Evolutionary conservation across 2,329 filamentous ascomycete genomes (phyloP).

Genomic region (Aschersonia sp.): DNA sequence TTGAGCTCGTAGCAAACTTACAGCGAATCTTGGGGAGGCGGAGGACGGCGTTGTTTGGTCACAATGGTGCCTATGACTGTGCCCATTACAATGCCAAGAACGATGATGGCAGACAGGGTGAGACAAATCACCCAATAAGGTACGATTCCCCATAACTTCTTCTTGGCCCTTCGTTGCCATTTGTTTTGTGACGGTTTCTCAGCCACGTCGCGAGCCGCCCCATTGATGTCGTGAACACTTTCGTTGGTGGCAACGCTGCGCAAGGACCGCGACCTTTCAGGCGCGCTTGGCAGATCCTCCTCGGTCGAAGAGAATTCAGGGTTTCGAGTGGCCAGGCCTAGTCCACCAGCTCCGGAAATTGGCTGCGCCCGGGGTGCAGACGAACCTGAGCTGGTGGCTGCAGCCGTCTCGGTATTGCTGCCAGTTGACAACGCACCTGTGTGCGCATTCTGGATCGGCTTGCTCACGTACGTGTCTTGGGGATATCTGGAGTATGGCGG

Average conservation of each 20-base stretch:
- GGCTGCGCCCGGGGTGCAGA: slow-evolving; percentile 3
- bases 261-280: slow-evolving; percentile 26
- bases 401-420: neutral
- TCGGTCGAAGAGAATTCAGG: slow-evolving; percentile 45
- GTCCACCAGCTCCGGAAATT: slow-evolving; percentile 43
- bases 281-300: slow-evolving; percentile 35
- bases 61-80: slow-evolving; percentile 26
- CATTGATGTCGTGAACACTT: slow-evolving; percentile 41
- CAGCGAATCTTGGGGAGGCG: slow-evolving; percentile 8
- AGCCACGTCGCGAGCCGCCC: slow-evolving; percentile 25
- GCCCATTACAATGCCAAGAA: slow-evolving; percentile 41
- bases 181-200: slow-evolving; percentile 34
- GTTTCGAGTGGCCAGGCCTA: slow-evolving; percentile 45
- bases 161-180: slow-evolving; percentile 39
- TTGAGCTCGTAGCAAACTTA: slow-evolving; percentile 5
- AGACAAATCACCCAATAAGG: slow-evolving; percentile 48
- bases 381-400: neutral
- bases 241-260: slow-evolving; percentile 26
- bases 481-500: slow-evolving; percentile 87
- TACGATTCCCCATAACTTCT: slow-evolving; percentile 41
- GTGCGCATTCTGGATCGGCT: slow-evolving; percentile 8
- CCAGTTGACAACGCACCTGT: slow-evolving; percentile 5
- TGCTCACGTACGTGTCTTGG: slow-evolving; percentile 47
- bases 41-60: slow-evolving; percentile 3
- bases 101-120: slow-evolving; percentile 28